Percentiles rank a stretch among this genome's conserved stretches.
These are phyloP conservation scores for Zasmidium citrigriseum DNA, from an alignment of 2,329 filamentous ascomycete species.

Conservation along the genomic window DNA sequence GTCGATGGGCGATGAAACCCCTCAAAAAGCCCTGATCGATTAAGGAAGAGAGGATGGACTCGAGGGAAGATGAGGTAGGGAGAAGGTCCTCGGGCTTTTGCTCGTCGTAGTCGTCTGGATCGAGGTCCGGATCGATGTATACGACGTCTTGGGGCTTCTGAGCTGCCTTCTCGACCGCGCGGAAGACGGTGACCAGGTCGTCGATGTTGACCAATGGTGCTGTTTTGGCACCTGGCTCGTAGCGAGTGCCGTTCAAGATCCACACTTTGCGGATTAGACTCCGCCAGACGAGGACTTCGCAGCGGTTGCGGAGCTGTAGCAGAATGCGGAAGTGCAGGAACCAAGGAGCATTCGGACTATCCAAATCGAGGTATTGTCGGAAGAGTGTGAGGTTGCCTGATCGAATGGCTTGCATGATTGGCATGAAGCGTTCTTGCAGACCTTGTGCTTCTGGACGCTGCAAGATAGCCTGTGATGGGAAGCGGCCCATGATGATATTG, in stretches of 20 bases:
- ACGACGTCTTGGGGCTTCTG: conserved; percentile 34
- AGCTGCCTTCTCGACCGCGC: conserved; percentile 62
- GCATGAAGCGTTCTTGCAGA: conserved; percentile 67
- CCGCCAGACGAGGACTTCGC: conserved; percentile 82
- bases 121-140: conserved; percentile 51
- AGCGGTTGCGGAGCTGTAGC: conserved; percentile 72
- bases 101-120: conserved; percentile 28
- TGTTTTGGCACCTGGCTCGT: conserved; percentile 47
- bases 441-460: conserved; percentile 68
- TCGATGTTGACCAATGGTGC: conserved; percentile 75
- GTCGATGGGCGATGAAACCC: conserved; percentile 79
- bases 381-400: conserved; percentile 75
- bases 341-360: conserved; percentile 64
- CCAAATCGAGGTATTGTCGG: conserved; percentile 63
- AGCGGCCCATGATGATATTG: conserved; percentile 81
- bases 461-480: conserved; percentile 70
- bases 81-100: conserved; percentile 7
- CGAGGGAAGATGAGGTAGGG: conserved; percentile 58
- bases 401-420: conserved; percentile 71
- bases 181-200: conserved; percentile 65
- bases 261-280: conserved; percentile 78
- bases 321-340: conserved; percentile 75
- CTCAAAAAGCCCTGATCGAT: conserved; percentile 78
- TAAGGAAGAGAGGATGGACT: conserved; percentile 73
- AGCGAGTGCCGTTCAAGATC: conserved; percentile 70